These are phyloP conservation scores for Rhipidocladum racemiflorum DNA, from an alignment of 176 grass and related monocot species.

Conservation along the genomic window DNA sequence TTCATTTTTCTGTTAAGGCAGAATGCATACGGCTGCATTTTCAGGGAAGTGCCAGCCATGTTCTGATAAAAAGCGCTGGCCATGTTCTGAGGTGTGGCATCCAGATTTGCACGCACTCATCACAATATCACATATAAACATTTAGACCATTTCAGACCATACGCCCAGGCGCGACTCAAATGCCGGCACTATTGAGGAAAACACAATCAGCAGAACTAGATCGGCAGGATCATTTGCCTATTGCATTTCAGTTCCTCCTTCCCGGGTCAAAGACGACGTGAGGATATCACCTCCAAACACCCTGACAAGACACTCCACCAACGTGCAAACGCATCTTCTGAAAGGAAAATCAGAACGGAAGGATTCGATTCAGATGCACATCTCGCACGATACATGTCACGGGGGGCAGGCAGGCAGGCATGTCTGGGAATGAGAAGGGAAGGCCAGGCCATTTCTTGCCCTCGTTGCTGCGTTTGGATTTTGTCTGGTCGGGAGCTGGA, in stretches of 20 bases:
- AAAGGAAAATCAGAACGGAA: not conserved
- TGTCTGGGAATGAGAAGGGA: not conserved
- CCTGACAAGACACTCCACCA: constrained; percentile 19
- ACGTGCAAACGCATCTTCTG: constrained; percentile 45
- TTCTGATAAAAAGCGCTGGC: not conserved
- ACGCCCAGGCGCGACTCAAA: too few species aligned
- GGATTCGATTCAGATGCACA: constrained; percentile 4
- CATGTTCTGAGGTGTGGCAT: not conserved
- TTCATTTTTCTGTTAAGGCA: not conserved
- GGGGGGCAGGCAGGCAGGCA: not conserved
- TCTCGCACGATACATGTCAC: constrained; percentile 6
- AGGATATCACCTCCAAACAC: not conserved
- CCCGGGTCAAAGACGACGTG: constrained; percentile 28
- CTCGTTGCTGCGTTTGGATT: not conserved
- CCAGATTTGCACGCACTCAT: not conserved
- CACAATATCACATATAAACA: not conserved
- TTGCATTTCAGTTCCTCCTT: not conserved
- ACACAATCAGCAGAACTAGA: not conserved
- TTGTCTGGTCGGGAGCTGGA: not conserved
- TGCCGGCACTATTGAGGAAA: too few species aligned
- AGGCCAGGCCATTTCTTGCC: not conserved
- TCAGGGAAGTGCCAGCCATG: not conserved
- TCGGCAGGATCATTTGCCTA: constrained; percentile 25
- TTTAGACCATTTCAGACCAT: not conserved
- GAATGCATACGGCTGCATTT: not conserved